Percentiles rank a stretch among this genome's conserved stretches.
These are phyloP conservation scores for Yueomyces sp. DNA, from an alignment of 1,139 yeast species.

Conservation along the genomic window DNA sequence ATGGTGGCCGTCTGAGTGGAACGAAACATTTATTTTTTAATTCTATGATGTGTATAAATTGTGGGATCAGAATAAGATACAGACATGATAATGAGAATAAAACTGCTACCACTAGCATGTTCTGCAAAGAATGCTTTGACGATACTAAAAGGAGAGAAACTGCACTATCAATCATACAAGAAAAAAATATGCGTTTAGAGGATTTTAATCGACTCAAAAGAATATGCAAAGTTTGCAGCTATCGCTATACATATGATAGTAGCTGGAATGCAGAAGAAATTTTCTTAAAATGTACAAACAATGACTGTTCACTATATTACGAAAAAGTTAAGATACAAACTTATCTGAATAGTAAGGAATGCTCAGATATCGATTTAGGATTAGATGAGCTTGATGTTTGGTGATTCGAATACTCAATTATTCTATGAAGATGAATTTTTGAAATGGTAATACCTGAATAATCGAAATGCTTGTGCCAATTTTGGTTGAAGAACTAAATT, in stretches of 20 bases:
- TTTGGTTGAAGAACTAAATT: too few species aligned
- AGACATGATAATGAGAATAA: slow-evolving; percentile 2
- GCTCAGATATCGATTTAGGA: background rate
- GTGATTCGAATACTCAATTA: too few species aligned
- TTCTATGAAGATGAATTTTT: too few species aligned
- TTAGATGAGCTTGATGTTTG: background rate
- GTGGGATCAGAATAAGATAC: slow-evolving; percentile 2
- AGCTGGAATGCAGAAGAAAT: slow-evolving; percentile 10
- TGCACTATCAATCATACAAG: slow-evolving; percentile 12
- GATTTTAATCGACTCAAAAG: slow-evolving; percentile 11
- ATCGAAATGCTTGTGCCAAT: too few species aligned
- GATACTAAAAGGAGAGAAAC: slow-evolving; percentile 15
- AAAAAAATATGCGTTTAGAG: slow-evolving; percentile 11
- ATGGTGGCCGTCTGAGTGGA: slow-evolving; percentile 6
- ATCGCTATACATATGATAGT: slow-evolving; percentile 14
- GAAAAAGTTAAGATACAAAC: slow-evolving; percentile 17
- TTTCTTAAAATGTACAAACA: slow-evolving; percentile 23
- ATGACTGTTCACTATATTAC: slow-evolving; percentile 29
- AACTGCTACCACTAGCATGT: slow-evolving; percentile 10
- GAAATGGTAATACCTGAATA: too few species aligned
- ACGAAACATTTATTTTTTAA: slow-evolving; percentile 8
- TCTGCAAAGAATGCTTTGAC: slow-evolving; percentile 27
- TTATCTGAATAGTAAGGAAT: slow-evolving; percentile 3
- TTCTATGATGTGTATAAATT: slow-evolving; percentile 11
- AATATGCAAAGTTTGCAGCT: slow-evolving; percentile 24